Base-by-base conservation (phyloP, 176 grass and related monocot species). In the Puccinellia tenuiflora region DNA sequence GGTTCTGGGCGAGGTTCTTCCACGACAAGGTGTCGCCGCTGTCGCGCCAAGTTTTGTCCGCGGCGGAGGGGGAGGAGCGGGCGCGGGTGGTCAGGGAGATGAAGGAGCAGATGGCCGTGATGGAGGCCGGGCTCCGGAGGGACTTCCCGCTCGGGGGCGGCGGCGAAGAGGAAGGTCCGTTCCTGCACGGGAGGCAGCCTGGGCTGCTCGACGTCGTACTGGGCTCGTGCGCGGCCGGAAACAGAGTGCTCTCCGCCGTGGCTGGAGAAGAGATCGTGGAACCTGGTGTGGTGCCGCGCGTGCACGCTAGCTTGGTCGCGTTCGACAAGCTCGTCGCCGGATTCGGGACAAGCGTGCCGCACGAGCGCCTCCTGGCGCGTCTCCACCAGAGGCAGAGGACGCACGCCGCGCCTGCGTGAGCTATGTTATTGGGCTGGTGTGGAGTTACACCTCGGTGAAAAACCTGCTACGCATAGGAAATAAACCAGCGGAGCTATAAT, bases 1-100 rank as follows among this genome's bases (percentile, higher is more conserved):
- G 92, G 24, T 91, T 94, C 73, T 94, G 92, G 88, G 86, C 85
- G 22, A 79, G 70, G 35, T 91, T 89, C 87, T 65, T 86, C 77
- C 75, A 85, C 66, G 81, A 82, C 61, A 62, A 79, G 78, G 91
- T 88, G 25, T 80, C 79, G 28, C 77, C 82, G 31, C 54, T 73
- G 33, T 78, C 50, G 70, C 74, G 24, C 29, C 1, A 22, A 22
- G 83, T 65, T 67, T 21, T 84, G 16, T 11, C 11, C 28, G 65
- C 84, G 14, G 70, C 7, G 43, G 46, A 15, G 5, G 79, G 38
- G 43, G 86, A 57, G 12, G 81, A 53, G 37, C 81, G 79, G 5
- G 85, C 72, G 39, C 79, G 10, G 25, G 5, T 38, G 40, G 86
- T 20, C 34, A 1, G 83, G 77, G 76, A 85, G 30, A 17, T 88